These are phyloP conservation scores for Mycena leptocephala DNA, from an alignment of 768 basidiomycete genomes.

Conservation along the genomic window DNA sequence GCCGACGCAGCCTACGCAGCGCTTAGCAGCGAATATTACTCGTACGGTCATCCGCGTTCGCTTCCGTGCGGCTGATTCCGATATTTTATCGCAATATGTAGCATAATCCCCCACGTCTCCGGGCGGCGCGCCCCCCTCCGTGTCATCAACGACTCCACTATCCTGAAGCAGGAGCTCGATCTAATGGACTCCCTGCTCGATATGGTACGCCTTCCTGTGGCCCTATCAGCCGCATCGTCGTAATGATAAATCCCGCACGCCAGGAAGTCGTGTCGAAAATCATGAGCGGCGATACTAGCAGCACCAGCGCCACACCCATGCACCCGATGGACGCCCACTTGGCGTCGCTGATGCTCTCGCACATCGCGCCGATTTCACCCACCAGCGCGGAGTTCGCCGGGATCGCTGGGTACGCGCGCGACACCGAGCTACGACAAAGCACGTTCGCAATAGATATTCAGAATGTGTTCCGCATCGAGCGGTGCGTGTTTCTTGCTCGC, in stretches of 20 bases:
- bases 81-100: neutral
- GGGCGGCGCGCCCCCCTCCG: neutral
- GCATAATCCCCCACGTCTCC: conserved; percentile 14
- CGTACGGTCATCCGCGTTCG: neutral
- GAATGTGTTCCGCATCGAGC: conserved; percentile 2
- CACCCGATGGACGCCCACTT: conserved; percentile 12
- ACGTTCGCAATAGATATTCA: neutral
- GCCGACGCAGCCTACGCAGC: neutral
- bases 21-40: conserved; percentile 16
- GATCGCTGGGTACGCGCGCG: neutral
- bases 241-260: neutral
- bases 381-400: neutral
- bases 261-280: conserved; percentile 14
- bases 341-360: neutral
- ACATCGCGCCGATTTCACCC: neutral
- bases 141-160: neutral
- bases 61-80: too few species aligned
- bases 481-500: neutral
- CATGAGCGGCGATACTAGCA: neutral
- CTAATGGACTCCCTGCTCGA: conserved; percentile 16
- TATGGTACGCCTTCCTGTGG: neutral
- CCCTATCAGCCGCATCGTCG: neutral
- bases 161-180: conserved; percentile 8
- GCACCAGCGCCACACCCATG: neutral
- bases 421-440: conserved; percentile 9